Percentiles rank a stretch among this genome's conserved stretches.
Conservation (phyloP, 2,329 filamentous ascomycete genomes). For the Aspergillus novoparasiticus region DNA sequence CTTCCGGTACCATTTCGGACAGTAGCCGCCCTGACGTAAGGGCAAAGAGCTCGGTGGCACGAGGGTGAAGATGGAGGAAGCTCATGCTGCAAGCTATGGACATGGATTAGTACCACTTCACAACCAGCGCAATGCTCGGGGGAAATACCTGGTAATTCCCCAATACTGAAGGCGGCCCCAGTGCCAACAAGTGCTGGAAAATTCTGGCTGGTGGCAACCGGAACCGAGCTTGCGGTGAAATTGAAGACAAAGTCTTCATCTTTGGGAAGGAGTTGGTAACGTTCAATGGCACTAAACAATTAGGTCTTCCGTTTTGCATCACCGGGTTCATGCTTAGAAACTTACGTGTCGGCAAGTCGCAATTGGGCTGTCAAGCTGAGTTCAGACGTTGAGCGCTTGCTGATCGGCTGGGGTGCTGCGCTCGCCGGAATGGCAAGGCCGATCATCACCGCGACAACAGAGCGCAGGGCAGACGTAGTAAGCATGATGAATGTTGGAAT, state of each 20-base stretch:
- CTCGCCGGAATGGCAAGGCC: conserved; percentile 12
- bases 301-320: neutral
- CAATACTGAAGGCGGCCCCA: conserved; percentile 22
- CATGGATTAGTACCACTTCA: conserved; percentile 2
- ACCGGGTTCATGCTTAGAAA: neutral
- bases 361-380: conserved; percentile 25
- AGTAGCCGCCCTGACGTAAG: conserved; percentile 21
- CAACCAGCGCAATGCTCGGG: neutral
- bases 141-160: conserved; percentile 21
- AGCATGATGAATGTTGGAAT: conserved; percentile 10
- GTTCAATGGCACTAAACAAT: conserved; percentile 20
- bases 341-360: conserved; percentile 24
- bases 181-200: conserved; percentile 22
- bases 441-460: conserved; percentile 7
- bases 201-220: conserved; percentile 23
- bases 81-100: conserved; percentile 26
- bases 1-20: conserved; percentile 25
- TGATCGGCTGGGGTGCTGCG: conserved; percentile 19
- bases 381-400: conserved; percentile 17
- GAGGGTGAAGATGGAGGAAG: conserved; percentile 29
- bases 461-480: conserved; percentile 7
- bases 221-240: conserved; percentile 14
- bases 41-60: conserved; percentile 28
- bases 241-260: conserved; percentile 26
- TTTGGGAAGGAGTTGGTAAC: conserved; percentile 26